Evolutionary conservation across 371 early-diverging fungal genomes (phyloP).

Genomic region (Zychaea mexicana): DNA sequence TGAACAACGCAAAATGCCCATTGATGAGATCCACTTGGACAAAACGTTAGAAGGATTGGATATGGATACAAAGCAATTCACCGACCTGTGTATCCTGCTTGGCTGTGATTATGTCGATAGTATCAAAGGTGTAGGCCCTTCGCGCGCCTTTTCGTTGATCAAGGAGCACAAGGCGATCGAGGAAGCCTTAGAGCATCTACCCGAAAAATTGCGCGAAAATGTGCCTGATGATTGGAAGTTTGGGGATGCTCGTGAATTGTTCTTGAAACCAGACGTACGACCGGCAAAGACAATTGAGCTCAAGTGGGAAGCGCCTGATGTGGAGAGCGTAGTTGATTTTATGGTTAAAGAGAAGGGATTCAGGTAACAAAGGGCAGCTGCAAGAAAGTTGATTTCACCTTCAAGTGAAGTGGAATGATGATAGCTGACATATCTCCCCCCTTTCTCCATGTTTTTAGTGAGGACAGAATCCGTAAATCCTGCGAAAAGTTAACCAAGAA

Average conservation of each 20-base stretch:
- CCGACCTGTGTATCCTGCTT: conserved; percentile 98
- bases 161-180: conserved; percentile 91
- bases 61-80: conserved; percentile 72
- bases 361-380: no score
- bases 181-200: conserved; percentile 76
- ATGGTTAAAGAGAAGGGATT: conserved; percentile 97
- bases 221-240: conserved; percentile 93
- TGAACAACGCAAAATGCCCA: conserved; percentile 92
- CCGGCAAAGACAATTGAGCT: conserved; percentile 73
- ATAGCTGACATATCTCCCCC: not conserved
- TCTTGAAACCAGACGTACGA: conserved; percentile 79
- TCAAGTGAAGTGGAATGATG: conserved; percentile 7
- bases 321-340: conserved; percentile 89
- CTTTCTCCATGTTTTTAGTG: conserved; percentile 46
- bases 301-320: conserved; percentile 89
- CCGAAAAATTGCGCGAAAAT: conserved; percentile 69
- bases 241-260: conserved; percentile 91
- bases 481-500: conserved; percentile 83
- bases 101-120: conserved; percentile 99
- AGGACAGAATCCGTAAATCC: conserved; percentile 90
- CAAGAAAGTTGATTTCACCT: no score
- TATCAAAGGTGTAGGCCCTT: conserved; percentile 96
- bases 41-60: conserved; percentile 87
- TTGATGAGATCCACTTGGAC: conserved; percentile 88
- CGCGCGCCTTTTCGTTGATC: conserved; percentile 89